Percentiles rank a stretch among this genome's conserved stretches.
Evolutionary conservation across 306 rosid genomes (phyloP).

Genomic region (Prunus armeniaca): DNA sequence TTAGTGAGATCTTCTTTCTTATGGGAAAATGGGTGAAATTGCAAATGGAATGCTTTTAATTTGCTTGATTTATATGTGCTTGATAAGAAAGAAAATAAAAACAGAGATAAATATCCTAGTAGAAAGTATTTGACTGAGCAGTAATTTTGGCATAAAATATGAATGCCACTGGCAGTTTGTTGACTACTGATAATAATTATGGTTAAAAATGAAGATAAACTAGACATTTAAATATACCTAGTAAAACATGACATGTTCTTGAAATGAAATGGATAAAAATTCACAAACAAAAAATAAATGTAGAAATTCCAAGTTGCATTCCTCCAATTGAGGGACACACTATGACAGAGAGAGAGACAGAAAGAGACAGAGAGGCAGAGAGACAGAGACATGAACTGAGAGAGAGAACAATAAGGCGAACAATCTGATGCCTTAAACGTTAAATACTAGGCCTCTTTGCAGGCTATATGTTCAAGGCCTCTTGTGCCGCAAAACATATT

Average conservation of each 20-base stretch:
- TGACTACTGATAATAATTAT: neutral
- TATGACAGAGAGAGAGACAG: neutral
- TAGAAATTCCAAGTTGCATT: neutral
- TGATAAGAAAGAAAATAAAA: neutral
- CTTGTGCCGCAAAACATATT: neutral
- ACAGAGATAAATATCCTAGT: neutral
- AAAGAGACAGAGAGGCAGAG: neutral
- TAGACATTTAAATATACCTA: neutral
- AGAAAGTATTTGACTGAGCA: neutral
- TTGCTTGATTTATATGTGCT: neutral
- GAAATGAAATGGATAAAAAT: neutral
- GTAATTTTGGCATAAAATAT: neutral
- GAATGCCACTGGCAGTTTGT: neutral
- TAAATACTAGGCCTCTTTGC: conserved; percentile 29
- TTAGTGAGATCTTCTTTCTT: neutral
- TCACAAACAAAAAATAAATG: neutral
- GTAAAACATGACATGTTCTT: neutral
- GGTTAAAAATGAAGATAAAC: neutral
- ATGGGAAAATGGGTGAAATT: neutral
- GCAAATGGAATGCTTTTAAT: neutral
- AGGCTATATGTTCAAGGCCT: conserved; percentile 8
- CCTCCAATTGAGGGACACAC: conserved; percentile 11
- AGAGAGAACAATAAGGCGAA: conserved; percentile 27
- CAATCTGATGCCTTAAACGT: conserved; percentile 32
- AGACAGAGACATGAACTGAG: conserved; percentile 6